These are phyloP conservation scores for Pogostemon cablin DNA, from an alignment of 257 asterid species.

Conservation along the genomic window DNA sequence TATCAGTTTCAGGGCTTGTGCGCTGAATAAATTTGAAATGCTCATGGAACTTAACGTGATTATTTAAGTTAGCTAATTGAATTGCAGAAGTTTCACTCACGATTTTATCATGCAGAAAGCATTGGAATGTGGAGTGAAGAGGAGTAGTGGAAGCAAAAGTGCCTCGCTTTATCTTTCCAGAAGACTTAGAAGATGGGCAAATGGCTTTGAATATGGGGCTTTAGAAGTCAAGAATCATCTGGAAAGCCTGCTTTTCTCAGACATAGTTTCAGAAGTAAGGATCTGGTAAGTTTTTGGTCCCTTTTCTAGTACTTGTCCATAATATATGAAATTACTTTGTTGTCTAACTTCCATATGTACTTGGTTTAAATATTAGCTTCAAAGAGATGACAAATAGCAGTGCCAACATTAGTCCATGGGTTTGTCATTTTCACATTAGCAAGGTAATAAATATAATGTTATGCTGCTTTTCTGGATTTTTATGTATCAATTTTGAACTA, in stretches of 20 bases:
- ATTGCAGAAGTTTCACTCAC: constrained; percentile 26
- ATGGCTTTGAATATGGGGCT: constrained; percentile 86
- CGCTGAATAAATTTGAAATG: constrained; percentile 21
- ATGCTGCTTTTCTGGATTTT: constrained; percentile 5
- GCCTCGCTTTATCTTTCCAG: constrained; percentile 77
- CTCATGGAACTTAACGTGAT: constrained; percentile 14
- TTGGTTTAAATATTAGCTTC: constrained; percentile 43
- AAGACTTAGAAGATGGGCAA: constrained; percentile 59
- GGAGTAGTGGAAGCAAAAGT: constrained; percentile 58
- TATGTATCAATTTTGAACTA: constrained; percentile 25
- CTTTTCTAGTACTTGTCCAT: constrained; percentile 20
- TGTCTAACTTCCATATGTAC: constrained; percentile 34
- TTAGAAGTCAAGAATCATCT: constrained; percentile 77
- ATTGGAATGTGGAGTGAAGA: constrained; percentile 84
- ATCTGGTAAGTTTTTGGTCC: constrained; percentile 55
- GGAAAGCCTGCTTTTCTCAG: constrained; percentile 66
- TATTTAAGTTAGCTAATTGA: constrained; percentile 11
- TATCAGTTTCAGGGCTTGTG: not conserved
- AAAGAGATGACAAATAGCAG: constrained; percentile 41
- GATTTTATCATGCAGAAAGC: constrained; percentile 57
- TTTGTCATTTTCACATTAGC: constrained; percentile 71
- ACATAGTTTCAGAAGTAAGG: constrained; percentile 62
- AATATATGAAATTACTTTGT: constrained; percentile 19
- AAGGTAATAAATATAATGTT: constrained; percentile 56
- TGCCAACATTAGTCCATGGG: constrained; percentile 60